These are phyloP conservation scores for Rhodotorula diobovata DNA, from an alignment of 768 basidiomycete species.

Conservation along the genomic window DNA sequence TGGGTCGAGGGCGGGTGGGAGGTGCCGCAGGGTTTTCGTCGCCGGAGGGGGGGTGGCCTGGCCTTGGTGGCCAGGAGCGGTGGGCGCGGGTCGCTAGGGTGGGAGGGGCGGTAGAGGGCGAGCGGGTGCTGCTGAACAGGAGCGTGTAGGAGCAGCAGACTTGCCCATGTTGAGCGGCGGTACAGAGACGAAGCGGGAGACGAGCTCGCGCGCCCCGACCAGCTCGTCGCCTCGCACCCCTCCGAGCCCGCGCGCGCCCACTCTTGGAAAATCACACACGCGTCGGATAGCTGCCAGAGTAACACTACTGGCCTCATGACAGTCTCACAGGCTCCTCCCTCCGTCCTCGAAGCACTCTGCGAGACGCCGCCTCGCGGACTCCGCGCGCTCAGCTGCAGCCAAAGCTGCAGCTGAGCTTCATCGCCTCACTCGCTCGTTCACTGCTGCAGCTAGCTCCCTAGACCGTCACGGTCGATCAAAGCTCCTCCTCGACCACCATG, in stretches of 20 bases:
- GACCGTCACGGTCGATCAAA: too few relatives aligned
- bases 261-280: background rate
- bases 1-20: background rate
- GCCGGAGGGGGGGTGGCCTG: background rate
- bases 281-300: too few relatives aligned
- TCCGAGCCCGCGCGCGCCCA: background rate
- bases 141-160: background rate
- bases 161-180: conserved; percentile 10
- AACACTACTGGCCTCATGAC: too few relatives aligned
- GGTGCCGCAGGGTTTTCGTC: background rate
- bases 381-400: too few relatives aligned
- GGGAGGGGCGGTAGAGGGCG: background rate
- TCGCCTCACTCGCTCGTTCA: background rate
- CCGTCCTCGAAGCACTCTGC: too few relatives aligned
- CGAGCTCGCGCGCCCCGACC: too few relatives aligned
- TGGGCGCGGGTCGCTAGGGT: background rate
- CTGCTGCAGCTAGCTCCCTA: too few relatives aligned
- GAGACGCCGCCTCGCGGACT: too few relatives aligned
- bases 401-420: background rate
- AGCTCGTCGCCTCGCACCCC: background rate
- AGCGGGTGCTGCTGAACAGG: background rate
- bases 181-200: background rate
- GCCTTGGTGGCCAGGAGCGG: background rate
- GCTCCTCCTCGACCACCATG: background rate
- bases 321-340: too few relatives aligned